Conservation (phyloP, 805 yeast species). For the Candida nemodendra region DNA sequence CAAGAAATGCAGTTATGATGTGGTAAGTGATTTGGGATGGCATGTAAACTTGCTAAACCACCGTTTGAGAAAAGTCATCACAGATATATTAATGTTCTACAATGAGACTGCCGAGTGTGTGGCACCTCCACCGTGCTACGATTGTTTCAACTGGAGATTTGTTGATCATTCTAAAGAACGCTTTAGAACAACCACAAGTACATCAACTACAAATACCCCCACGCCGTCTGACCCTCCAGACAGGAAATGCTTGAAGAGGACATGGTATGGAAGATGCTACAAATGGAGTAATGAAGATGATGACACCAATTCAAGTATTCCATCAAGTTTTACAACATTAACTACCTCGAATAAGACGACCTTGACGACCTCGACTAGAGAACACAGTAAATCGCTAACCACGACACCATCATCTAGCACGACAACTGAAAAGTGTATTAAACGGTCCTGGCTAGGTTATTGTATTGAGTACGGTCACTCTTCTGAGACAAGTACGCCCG, state of each 20-base stretch:
- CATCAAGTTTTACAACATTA: conserved; percentile 4
- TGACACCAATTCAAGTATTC: conserved; percentile 5
- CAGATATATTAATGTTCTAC: conserved; percentile 67
- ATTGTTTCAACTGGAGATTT: conserved; percentile 87
- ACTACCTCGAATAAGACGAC: conserved; percentile 3
- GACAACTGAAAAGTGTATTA: conserved; percentile 12
- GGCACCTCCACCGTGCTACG: conserved; percentile 80
- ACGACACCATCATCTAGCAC: conserved; percentile 1
- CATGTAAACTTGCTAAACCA: conserved; percentile 84
- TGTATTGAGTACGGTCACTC: conserved; percentile 20
- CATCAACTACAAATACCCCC: conserved; percentile 16
- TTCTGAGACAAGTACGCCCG: background rate
- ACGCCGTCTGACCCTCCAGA: conserved; percentile 32
- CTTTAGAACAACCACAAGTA: conserved; percentile 30
- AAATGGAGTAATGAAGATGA: conserved; percentile 34
- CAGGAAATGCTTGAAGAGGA: conserved; percentile 50
- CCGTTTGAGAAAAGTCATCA: conserved; percentile 86
- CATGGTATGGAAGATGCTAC: conserved; percentile 62
- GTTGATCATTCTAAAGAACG: conserved; percentile 45
- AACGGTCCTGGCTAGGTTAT: conserved; percentile 22
- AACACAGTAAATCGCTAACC: conserved; percentile 3
- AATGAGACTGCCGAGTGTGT: conserved; percentile 75
- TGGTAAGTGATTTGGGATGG: conserved; percentile 89
- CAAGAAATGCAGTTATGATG: conserved; percentile 81
- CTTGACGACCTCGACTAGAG: conserved; percentile 2